phyloP scores from a whole-genome alignment of 257 asterid species.

The Leptodermis oblonga region DNA sequence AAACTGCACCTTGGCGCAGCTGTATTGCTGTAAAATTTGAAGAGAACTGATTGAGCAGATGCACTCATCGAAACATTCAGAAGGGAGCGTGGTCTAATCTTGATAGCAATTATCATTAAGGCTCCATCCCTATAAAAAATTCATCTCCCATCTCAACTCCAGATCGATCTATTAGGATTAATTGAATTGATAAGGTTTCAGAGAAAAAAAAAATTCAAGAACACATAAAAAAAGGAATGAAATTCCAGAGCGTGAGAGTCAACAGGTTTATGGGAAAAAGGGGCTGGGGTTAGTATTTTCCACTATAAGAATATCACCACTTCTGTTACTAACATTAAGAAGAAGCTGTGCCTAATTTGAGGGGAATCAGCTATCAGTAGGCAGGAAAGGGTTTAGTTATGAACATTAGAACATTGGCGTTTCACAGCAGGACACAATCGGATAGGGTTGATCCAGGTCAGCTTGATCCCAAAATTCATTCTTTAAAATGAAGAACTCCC shows the following conservation, averaged over 20 bases:
- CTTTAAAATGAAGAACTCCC: conserved; percentile 23
- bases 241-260: background rate
- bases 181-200: background rate
- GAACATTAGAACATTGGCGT: conserved; percentile 5
- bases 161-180: background rate
- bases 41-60: background rate
- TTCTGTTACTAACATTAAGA: conserved; percentile 7
- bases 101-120: background rate
- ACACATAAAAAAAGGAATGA: background rate
- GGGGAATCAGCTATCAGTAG: conserved; percentile 5
- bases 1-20: too few relatives aligned
- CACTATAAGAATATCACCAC: background rate
- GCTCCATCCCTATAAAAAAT: background rate
- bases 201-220: background rate
- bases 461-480: background rate
- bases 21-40: background rate
- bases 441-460: conserved; percentile 1
- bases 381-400: conserved; percentile 8
- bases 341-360: conserved; percentile 5
- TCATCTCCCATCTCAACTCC: background rate
- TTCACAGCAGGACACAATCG: background rate
- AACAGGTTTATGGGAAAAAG: background rate
- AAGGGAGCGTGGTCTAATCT: background rate
- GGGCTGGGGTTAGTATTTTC: conserved; percentile 10
- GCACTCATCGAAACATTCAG: background rate